Evolutionary conservation across 2,329 filamentous ascomycete species (phyloP), one percentile per base, ranked within the genome.

Genomic region (Xylariaceae sp.): DNA sequence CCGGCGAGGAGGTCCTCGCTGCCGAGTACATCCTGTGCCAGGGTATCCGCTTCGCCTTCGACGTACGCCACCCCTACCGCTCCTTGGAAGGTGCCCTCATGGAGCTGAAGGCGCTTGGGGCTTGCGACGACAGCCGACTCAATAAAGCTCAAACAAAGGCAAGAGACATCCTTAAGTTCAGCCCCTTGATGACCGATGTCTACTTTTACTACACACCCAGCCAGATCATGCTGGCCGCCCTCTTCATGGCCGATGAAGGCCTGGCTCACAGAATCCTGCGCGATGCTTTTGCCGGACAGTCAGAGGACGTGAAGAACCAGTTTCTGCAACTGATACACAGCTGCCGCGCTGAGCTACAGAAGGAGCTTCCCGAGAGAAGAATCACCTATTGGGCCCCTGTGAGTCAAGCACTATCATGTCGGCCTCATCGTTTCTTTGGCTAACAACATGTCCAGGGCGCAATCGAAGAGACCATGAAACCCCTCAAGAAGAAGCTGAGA

Each of bases 141-240:
- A 71, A 71, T 43, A 75, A 75, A 11, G 89, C 89, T 0, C 90
- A 95, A 64, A 75, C 75, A n/a, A 79, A 78, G 45, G 87, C 91
- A 0, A 80, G 87, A 39, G 81, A 85, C 17, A 77, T 89, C 42
- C 80, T 95, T 47, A 89, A 89, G 64, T 86, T 84, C 47, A 87
- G 89, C 49, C 88, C 90, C 0, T 74, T 95, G 44, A 78, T 96
- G 53, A 96, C 92, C 22, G 94, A 99, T 62, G 90, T 83, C n/a
- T 97, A 97, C 72, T 96, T 97, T 71, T 86, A 96, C 68, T 97
- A 89, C 71, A 92, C 92, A 0, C 94, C 94, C 0, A 87, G 89
- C 19, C 94, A 99, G 68, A 95, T 97, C 66, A 91, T 91, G 84
- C 78, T 97, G 52, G 86, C 89, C 0, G 84, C 91, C 0, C 71